Base-by-base conservation (phyloP, 2,329 filamentous ascomycete genomes). In the Colletotrichum higginsianum region DNA sequence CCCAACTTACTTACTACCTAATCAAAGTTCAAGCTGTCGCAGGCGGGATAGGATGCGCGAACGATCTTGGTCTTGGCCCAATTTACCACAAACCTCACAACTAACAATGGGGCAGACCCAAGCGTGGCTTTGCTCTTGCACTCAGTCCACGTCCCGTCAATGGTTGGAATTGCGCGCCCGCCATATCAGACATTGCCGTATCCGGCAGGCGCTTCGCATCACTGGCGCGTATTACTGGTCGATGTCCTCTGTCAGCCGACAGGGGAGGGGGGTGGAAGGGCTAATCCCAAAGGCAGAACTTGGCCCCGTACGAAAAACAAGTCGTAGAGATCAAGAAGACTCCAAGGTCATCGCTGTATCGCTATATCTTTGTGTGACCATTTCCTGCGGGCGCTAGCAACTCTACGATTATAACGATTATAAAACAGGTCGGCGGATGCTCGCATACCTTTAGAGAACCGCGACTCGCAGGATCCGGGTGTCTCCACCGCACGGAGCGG, bases 191-290 rank as follows among this genome's bases (percentile, higher is more conserved):
- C 30, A 42, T 58, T 58, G 55, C 55, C 55, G 55, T 38, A 58
- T 44, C 21, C 42, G 55, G 55, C 44, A 58, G 38, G 21, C 38
- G 21, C 12, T n/a, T 7, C 13, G 21, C 1, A 26, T 11, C 21
- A 26, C 16, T 40, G 38, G 55, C 38, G 55, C 30, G 38, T 58
- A 38, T 44, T 44, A 58, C 38, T 44, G 55, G 55, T 42, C 9
- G 15, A 13, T n/a, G 30, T 5, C 46, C 4, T 49, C 46, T 4
- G 18, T 49, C 18, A 12, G 9, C 9, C 4, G 46, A 49, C 46
- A 49, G 11, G 46, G 46, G 46, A 15, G 8, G 1, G 44, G 16
- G 16, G 26, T 4, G 26, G 26, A 26, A 26, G 26, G 26, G 26
- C 1, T 4, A 4, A 26, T 26, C 3, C 42, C 42, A 18, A 46